Conservation (phyloP, 2,329 filamentous ascomycete species). For the Talaromyces piceae region DNA sequence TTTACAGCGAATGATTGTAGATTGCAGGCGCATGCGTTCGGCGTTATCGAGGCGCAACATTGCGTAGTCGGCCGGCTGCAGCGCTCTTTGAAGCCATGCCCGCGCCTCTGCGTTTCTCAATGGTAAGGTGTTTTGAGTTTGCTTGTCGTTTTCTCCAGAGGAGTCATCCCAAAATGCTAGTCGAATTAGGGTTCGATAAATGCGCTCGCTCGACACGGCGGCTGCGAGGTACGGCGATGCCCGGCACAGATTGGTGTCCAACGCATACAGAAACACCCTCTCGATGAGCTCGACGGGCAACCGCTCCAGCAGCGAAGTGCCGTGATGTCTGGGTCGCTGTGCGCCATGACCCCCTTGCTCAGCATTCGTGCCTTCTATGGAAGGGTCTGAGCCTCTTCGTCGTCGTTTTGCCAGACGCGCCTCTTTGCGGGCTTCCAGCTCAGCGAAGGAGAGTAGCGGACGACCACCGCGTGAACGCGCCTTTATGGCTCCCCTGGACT, state of each 20-base stretch:
- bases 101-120: neutral
- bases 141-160: neutral
- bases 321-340: constrained; percentile 1
- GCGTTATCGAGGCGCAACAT: constrained; percentile 16
- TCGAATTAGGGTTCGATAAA: constrained; percentile 35
- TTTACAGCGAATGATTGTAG: constrained; percentile 26
- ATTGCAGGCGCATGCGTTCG: constrained; percentile 28
- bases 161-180: constrained; percentile 33
- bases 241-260: constrained; percentile 39
- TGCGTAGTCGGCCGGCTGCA: constrained; percentile 30
- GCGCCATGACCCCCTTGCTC: neutral
- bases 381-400: neutral
- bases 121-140: neutral
- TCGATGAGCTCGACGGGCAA: constrained; percentile 47
- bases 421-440: constrained; percentile 4
- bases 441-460: constrained; percentile 12
- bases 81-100: neutral
- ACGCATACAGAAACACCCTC: constrained; percentile 43
- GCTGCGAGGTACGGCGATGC: constrained; percentile 35
- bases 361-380: too few species aligned
- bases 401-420: constrained; percentile 2
- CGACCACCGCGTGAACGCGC: constrained; percentile 4
- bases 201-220: constrained; percentile 32
- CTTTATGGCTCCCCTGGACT: neutral
- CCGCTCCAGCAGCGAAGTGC: constrained; percentile 33